Evolutionary conservation across 2,329 filamentous ascomycete species (phyloP).

Genomic region (Cercospora sojina): DNA sequence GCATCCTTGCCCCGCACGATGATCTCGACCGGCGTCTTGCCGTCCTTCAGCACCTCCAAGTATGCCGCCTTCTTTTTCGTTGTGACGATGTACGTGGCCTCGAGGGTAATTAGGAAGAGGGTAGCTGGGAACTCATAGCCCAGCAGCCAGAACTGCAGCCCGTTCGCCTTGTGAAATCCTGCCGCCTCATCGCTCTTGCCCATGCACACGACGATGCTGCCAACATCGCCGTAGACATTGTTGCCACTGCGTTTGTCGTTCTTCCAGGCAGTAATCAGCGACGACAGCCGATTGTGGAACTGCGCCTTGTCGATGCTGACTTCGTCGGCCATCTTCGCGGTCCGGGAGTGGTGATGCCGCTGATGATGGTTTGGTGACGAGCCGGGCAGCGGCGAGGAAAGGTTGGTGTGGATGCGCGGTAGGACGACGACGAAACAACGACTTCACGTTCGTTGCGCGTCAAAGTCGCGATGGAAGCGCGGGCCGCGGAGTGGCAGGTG

Average conservation of each 20-base stretch:
- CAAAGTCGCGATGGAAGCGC: constrained; percentile 2
- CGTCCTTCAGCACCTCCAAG: constrained; percentile 81
- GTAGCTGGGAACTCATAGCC: constrained; percentile 98
- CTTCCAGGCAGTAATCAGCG: constrained; percentile 91
- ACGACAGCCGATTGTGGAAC: constrained; percentile 90
- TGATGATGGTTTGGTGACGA: constrained; percentile 19
- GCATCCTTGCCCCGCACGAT: constrained; percentile 88
- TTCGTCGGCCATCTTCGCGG: constrained; percentile 64
- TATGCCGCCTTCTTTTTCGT: constrained; percentile 98
- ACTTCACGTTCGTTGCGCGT: constrained; percentile 14
- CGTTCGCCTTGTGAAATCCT: constrained; percentile 92
- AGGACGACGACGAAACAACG: constrained; percentile 1
- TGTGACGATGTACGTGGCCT: constrained; percentile 86
- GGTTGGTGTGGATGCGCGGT: constrained; percentile 9
- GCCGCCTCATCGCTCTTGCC: constrained; percentile 89
- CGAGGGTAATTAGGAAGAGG: constrained; percentile 84
- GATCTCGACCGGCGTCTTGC: constrained; percentile 89
- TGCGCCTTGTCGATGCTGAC: constrained; percentile 92
- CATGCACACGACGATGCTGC: constrained; percentile 85
- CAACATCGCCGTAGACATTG: constrained; percentile 78
- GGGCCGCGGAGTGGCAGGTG: constrained; percentile 9
- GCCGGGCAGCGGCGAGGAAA: constrained; percentile 18
- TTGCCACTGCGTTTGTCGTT: constrained; percentile 87
- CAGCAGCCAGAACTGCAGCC: constrained; percentile 96
- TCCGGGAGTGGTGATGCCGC: constrained; percentile 19